These are phyloP conservation scores for Mallotus repandus DNA, from an alignment of 441 rosid genomes.

Conservation along the genomic window DNA sequence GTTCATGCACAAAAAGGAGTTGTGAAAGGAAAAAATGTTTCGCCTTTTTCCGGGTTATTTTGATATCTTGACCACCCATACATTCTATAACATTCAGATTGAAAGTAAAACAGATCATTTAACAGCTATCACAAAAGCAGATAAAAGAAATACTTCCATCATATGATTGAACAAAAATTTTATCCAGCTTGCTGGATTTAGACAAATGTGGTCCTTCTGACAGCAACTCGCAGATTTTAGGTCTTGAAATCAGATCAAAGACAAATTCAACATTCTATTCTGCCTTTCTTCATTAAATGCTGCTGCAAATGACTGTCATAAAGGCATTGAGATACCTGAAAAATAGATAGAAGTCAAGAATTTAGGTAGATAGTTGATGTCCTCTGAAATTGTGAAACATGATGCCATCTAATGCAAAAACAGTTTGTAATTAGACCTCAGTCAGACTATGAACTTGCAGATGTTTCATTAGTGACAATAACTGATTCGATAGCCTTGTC, in stretches of 20 bases:
- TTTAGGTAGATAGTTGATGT: not conserved
- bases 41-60: not conserved
- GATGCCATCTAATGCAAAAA: too few relatives aligned
- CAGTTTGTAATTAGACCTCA: too few relatives aligned
- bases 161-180: slow-evolving; percentile 11
- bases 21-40: not conserved
- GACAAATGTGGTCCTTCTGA: not conserved
- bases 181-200: slow-evolving; percentile 6
- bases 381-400: not conserved
- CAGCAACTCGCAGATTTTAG: not conserved
- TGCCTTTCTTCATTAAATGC: slow-evolving; percentile 7
- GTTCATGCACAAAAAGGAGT: not conserved
- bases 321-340: slow-evolving; percentile 56
- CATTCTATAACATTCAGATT: not conserved
- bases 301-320: slow-evolving; percentile 29
- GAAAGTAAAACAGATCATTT: too few relatives aligned
- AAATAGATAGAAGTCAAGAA: not conserved
- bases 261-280: slow-evolving; percentile 13
- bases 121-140: not conserved
- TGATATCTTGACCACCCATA: too few relatives aligned
- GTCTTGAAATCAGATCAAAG: slow-evolving; percentile 4
- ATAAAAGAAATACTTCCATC: not conserved
- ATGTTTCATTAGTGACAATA: too few relatives aligned
- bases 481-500: too few relatives aligned
- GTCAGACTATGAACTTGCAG: too few relatives aligned